phyloP scores from a whole-genome alignment of 2,329 filamentous ascomycete genomes.

The Xylaria sp. region DNA sequence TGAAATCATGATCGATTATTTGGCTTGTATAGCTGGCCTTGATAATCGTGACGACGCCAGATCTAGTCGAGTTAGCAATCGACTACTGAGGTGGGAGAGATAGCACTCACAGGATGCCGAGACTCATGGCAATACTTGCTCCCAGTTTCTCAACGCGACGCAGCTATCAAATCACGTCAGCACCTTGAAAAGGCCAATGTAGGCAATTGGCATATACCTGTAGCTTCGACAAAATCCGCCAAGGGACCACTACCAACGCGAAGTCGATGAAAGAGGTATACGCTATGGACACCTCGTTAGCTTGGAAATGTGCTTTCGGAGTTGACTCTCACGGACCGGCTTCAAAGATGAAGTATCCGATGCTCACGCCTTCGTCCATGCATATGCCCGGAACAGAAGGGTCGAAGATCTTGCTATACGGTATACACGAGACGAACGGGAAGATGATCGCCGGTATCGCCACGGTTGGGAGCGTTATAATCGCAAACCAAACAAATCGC shows the following conservation, averaged over 20 bases:
- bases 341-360: slow-evolving; percentile 28
- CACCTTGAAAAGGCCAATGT: not conserved
- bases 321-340: slow-evolving; percentile 22
- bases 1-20: slow-evolving; percentile 30
- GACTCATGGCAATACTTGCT: slow-evolving; percentile 33
- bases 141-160: slow-evolving; percentile 35
- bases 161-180: slow-evolving; percentile 27
- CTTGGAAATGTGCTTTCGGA: not conserved
- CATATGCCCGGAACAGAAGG: slow-evolving; percentile 26
- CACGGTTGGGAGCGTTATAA: slow-evolving; percentile 23
- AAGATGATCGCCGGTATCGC: slow-evolving; percentile 29
- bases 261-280: slow-evolving; percentile 34
- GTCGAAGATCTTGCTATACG: slow-evolving; percentile 33
- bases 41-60: slow-evolving; percentile 32
- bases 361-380: slow-evolving; percentile 5
- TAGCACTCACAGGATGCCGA: slow-evolving; percentile 32
- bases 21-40: slow-evolving; percentile 22
- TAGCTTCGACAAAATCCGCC: slow-evolving; percentile 29
- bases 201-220: slow-evolving; percentile 19
- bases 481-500: slow-evolving; percentile 27
- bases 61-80: slow-evolving; percentile 27
- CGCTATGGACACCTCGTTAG: slow-evolving; percentile 16
- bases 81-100: no score
- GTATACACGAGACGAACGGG: slow-evolving; percentile 28
- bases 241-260: slow-evolving; percentile 29